Percentiles rank a stretch among this genome's conserved stretches.
Evolutionary conservation across 768 basidiomycete species (phyloP).

Genomic region (Termitomyces sp.): DNA sequence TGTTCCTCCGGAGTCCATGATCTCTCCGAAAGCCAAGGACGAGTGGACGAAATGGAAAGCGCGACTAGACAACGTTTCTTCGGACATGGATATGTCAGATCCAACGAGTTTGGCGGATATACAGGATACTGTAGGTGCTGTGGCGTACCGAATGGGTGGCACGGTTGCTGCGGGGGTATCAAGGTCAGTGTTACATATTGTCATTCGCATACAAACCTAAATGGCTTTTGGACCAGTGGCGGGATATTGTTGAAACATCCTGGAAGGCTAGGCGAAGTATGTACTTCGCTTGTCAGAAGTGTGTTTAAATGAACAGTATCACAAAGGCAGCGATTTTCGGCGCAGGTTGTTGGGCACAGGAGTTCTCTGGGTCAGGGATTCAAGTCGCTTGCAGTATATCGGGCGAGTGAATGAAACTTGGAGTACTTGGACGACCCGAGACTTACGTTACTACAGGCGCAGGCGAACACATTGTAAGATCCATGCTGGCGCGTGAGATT

Average conservation of each 20-base stretch:
- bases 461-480: constrained; percentile 68
- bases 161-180: constrained; percentile 73
- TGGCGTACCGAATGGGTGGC: constrained; percentile 47
- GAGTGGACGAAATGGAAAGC: constrained; percentile 66
- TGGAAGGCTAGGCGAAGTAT: constrained; percentile 76
- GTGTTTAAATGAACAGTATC: not conserved
- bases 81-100: constrained; percentile 1
- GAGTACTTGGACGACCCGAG: not conserved
- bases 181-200: constrained; percentile 41
- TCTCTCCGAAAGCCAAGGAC: constrained; percentile 44
- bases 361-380: constrained; percentile 18
- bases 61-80: constrained; percentile 30
- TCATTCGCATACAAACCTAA: not conserved
- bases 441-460: constrained; percentile 41
- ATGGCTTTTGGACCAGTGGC: constrained; percentile 45
- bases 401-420: constrained; percentile 32
- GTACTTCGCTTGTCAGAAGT: not conserved
- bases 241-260: constrained; percentile 76
- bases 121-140: constrained; percentile 85
- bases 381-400: constrained; percentile 73
- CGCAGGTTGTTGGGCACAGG: constrained; percentile 74
- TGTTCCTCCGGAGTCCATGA: constrained; percentile 44
- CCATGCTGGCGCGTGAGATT: constrained; percentile 52
- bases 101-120: constrained; percentile 30
- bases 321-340: constrained; percentile 67